Base-by-base conservation (phyloP, 2,329 filamentous ascomycete species). In the Leptographium procerum region DNA sequence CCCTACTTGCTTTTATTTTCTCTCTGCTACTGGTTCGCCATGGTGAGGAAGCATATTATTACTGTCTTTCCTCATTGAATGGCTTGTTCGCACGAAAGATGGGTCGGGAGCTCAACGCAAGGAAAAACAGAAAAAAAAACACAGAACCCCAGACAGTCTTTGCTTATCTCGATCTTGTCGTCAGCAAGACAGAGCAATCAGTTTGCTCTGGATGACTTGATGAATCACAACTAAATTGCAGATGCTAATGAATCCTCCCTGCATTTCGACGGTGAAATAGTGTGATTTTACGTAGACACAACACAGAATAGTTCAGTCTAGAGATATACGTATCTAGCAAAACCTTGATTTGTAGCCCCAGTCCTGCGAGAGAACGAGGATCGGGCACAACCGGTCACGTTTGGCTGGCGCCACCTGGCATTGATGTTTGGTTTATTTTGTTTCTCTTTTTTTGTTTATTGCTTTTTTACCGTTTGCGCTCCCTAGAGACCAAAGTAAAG, bases 401-500 rank as follows among this genome's bases (percentile, higher is more conserved):
- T 43, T 24, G 19, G 36, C 36, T 3, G 36, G 5, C 36, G 1
- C 16, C 14, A 43, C 7, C 5, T 43, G 8, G 40, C 22, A 31
- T 52, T 52, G 50, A 52, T 48, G 13, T 4, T 51, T 51, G 6
- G 5, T 51, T 51, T 31, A 29, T 55, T 55, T 47, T 33, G 29
- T 29, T 51, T 26, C 50, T 57, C 48, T 47, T 53, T 56, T 58
- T 61, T 58, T 56, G 50, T 48, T 55, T 59, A 50, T 53, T 54
- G 28, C 57, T 57, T 34, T 8, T 51, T 55, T 43, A 26, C 47
- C 52, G 3, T 36, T 55, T 55, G 31, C 55, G 54, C 57, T 55
- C 53, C 55, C 26, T 55, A 36, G 51, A 57, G 55, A 51, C 51
- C 51, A 50, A 57, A 52, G 55, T 31, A 54, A 54, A 33, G n/a